Conservation (phyloP, 306 rosid species). For the Gynostemma pentaphyllum region DNA sequence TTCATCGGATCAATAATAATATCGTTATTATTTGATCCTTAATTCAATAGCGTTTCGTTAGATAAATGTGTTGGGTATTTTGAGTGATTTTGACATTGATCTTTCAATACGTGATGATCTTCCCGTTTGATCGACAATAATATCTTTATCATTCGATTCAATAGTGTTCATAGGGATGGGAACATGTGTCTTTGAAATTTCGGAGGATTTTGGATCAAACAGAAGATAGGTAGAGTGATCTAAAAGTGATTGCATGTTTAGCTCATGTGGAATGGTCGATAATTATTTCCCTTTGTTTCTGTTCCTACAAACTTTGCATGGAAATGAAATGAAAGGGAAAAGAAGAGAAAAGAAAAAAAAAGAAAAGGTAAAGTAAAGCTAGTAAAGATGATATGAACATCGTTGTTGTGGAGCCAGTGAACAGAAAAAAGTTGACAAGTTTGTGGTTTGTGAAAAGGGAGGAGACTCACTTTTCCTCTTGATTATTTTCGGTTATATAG, state of each 20-base stretch:
- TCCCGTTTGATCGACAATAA: no score
- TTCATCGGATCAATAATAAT: no score
- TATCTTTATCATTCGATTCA: no score
- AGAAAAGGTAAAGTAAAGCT: not conserved
- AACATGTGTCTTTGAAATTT: no score
- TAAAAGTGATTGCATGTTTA: conserved; percentile 2
- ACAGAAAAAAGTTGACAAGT: not conserved
- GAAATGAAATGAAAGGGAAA: not conserved
- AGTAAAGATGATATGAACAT: not conserved
- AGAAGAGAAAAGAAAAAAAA: not conserved
- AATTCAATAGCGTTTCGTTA: no score
- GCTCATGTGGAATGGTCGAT: not conserved
- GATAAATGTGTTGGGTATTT: no score
- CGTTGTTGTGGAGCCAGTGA: not conserved
- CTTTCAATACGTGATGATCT: not conserved
- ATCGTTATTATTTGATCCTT: no score
- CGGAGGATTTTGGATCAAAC: conserved; percentile 2
- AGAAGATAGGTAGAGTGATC: conserved; percentile 6
- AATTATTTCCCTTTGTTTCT: not conserved
- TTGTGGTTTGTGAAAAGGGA: not conserved
- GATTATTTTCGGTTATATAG: not conserved
- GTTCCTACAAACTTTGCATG: conserved; percentile 1
- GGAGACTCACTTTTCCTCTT: not conserved
- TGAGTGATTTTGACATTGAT: no score
- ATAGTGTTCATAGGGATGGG: no score